Evolutionary conservation across 257 asterid genomes (phyloP).

Genomic region (Gentiana macrophylla): DNA sequence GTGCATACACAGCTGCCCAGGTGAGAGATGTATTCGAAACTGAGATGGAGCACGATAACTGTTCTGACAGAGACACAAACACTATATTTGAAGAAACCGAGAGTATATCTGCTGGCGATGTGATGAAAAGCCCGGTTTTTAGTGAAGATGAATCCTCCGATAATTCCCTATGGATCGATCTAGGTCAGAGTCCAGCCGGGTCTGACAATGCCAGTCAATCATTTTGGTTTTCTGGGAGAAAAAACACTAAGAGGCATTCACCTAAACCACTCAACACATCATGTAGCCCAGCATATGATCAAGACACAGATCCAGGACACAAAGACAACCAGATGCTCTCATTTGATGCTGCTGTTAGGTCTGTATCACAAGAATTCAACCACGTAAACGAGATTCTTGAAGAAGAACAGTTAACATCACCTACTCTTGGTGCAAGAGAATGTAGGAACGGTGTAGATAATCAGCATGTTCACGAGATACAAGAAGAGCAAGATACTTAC

Average conservation of each 20-base stretch:
- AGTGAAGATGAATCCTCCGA: slow-evolving; percentile 98
- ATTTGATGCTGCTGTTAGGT: slow-evolving; percentile 83
- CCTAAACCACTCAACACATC: slow-evolving; percentile 54
- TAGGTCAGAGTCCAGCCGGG: slow-evolving; percentile 88
- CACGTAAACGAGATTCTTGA: slow-evolving; percentile 57
- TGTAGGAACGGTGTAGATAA: slow-evolving; percentile 17
- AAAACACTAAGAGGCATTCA: slow-evolving; percentile 49
- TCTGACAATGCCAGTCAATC: slow-evolving; percentile 64
- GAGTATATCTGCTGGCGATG: slow-evolving; percentile 83
- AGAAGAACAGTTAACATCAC: slow-evolving; percentile 35
- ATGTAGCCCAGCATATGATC: slow-evolving; percentile 56
- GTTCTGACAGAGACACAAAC: slow-evolving; percentile 87
- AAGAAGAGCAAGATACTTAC: slow-evolving; percentile 47
- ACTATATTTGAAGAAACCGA: slow-evolving; percentile 92
- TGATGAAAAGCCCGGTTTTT: slow-evolving; percentile 91
- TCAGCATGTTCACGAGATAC: slow-evolving; percentile 42
- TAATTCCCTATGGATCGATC: slow-evolving; percentile 92
- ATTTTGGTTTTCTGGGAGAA: slow-evolving; percentile 72
- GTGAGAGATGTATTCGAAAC: slow-evolving; percentile 88
- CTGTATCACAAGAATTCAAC: slow-evolving; percentile 74
- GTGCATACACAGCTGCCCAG: slow-evolving; percentile 94
- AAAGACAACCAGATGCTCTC: slow-evolving; percentile 52
- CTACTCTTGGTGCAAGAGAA: slow-evolving; percentile 22
- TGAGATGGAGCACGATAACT: slow-evolving; percentile 85
- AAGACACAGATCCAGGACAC: slow-evolving; percentile 40